These are phyloP conservation scores for Mycena sanguinolenta DNA, from an alignment of 768 basidiomycete species.

Conservation along the genomic window DNA sequence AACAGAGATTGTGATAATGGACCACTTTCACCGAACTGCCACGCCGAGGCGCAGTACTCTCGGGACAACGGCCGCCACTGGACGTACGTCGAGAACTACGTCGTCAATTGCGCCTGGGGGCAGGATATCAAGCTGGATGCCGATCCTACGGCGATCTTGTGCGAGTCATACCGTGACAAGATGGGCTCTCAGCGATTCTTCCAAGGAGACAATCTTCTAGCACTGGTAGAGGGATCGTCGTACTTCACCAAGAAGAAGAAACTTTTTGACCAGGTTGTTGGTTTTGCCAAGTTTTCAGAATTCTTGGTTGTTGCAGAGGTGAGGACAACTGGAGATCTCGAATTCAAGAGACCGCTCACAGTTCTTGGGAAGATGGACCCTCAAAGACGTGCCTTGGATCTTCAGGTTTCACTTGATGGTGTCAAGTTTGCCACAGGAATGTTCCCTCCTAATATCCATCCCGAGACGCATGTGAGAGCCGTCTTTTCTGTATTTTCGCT, in stretches of 20 bases:
- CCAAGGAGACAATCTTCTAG: slow-evolving; percentile 71
- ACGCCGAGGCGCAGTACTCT: slow-evolving; percentile 80
- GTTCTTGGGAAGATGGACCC: slow-evolving; percentile 62
- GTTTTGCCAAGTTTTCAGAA: slow-evolving; percentile 96
- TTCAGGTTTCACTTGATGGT: slow-evolving; percentile 99
- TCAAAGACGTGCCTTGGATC: slow-evolving; percentile 70
- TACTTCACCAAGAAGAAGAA: slow-evolving; percentile 80
- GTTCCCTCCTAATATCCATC: slow-evolving; percentile 90
- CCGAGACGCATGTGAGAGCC: slow-evolving; percentile 97
- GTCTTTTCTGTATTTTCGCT: too few species aligned
- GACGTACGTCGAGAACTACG: slow-evolving; percentile 85
- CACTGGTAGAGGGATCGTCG: slow-evolving; percentile 81
- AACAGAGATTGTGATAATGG: slow-evolving; percentile 70
- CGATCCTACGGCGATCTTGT: slow-evolving; percentile 91
- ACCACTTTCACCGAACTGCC: slow-evolving; percentile 63
- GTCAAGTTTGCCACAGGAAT: slow-evolving; percentile 78
- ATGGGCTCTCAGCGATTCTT: slow-evolving; percentile 79
- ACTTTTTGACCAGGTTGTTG: slow-evolving; percentile 89
- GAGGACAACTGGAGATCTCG: slow-evolving; percentile 41
- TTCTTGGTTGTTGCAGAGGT: slow-evolving; percentile 96
- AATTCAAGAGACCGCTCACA: slow-evolving; percentile 22
- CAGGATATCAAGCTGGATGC: slow-evolving; percentile 80
- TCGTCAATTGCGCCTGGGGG: slow-evolving; percentile 92
- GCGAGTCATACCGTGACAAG: slow-evolving; percentile 90
- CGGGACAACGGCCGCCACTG: slow-evolving; percentile 83